These are phyloP conservation scores for Hura crepitans DNA, from an alignment of 441 rosid genomes.

Conservation along the genomic window DNA sequence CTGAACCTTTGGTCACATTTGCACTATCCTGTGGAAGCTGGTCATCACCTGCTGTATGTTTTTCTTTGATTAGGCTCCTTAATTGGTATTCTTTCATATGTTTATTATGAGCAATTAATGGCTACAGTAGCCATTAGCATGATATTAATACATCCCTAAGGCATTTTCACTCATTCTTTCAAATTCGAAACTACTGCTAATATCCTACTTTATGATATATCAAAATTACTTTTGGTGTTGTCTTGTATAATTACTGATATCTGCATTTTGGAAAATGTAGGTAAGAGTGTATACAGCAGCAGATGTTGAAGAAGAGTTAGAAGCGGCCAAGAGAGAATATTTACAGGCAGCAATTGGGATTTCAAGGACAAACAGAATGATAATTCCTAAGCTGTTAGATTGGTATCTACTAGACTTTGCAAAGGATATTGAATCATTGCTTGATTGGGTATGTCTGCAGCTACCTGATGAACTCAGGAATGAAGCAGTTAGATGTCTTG, in stretches of 20 bases:
- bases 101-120: neutral
- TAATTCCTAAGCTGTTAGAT: constrained; percentile 71
- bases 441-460: constrained; percentile 78
- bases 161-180: neutral
- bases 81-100: neutral
- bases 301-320: constrained; percentile 62
- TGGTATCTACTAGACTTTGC: constrained; percentile 82
- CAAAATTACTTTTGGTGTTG: neutral
- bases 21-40: constrained; percentile 84
- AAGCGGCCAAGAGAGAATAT: constrained; percentile 71
- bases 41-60: constrained; percentile 86
- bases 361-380: constrained; percentile 51
- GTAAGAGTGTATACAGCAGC: constrained; percentile 68
- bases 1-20: constrained; percentile 73
- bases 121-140: neutral
- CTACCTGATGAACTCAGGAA: constrained; percentile 55
- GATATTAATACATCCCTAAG: neutral
- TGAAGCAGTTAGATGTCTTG: constrained; percentile 51
- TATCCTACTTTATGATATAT: neutral
- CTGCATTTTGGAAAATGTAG: constrained; percentile 29
- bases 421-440: constrained; percentile 66
- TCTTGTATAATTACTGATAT: neutral
- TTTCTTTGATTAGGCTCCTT: neutral
- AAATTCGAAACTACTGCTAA: too few relatives aligned
- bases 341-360: constrained; percentile 71